Percentiles rank a stretch among this genome's conserved stretches.
Conservation (phyloP, 1,284 basidiomycete species). For the Pascua guehoae region DNA sequence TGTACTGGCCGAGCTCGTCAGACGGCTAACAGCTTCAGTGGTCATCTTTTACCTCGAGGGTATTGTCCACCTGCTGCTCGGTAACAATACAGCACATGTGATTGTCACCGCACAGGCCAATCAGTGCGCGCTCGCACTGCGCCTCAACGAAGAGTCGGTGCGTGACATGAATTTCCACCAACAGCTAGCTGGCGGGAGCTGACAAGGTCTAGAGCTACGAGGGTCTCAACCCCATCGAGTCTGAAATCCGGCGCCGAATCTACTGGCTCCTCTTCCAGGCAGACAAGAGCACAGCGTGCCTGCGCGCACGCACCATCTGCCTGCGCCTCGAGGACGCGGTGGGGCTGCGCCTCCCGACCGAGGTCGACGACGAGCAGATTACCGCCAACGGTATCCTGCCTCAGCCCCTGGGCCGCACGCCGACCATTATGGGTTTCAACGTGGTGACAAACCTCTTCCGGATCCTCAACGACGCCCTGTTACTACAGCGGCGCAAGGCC, state of each 20-base stretch:
- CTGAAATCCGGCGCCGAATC: constrained; percentile 35
- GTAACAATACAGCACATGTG: constrained; percentile 44
- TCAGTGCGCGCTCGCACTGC: constrained; percentile 37
- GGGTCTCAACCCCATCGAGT: constrained; percentile 36
- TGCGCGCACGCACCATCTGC: constrained; percentile 35
- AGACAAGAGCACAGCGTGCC: constrained; percentile 43
- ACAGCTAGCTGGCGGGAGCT: constrained; percentile 12
- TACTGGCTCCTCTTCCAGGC: constrained; percentile 46
- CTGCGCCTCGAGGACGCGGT: constrained; percentile 36
- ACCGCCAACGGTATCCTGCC: constrained; percentile 36
- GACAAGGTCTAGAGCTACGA: constrained; percentile 31
- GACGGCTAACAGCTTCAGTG: constrained; percentile 5
- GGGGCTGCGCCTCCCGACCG: constrained; percentile 32
- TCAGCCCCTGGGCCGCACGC: constrained; percentile 35
- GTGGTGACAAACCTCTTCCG: constrained; percentile 39
- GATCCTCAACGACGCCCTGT: constrained; percentile 38
- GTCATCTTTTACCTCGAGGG: constrained; percentile 30
- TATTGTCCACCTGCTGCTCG: constrained; percentile 39
- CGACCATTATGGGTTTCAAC: constrained; percentile 44
- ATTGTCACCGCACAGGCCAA: constrained; percentile 35
- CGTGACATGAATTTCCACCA: constrained; percentile 1
- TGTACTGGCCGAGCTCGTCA: not conserved
- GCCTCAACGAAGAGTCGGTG: constrained; percentile 39
- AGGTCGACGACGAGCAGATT: constrained; percentile 48
- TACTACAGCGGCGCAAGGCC: constrained; percentile 33